Evolutionary conservation across 257 asterid species (phyloP), one percentile per base, ranked within the genome.

Genomic region (Gardenia jasminoides): DNA sequence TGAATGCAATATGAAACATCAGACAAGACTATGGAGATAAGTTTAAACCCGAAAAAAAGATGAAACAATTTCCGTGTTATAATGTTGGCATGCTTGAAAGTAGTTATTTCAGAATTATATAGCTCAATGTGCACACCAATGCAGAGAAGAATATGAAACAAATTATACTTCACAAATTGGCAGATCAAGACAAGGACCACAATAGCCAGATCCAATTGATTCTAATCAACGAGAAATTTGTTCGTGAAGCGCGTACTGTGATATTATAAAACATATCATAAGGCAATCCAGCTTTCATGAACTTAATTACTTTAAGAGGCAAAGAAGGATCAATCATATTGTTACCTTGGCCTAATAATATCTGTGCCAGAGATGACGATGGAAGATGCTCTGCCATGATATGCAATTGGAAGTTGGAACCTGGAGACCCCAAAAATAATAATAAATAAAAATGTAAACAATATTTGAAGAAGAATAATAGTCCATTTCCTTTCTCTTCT

Each of bases 311-410:
- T 56, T 11, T 26, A 3, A 58, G 31, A 15, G 33, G 24, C 20
- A 76, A 17, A 61, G 68, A 80, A 70, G 75, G 71, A 75, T 69
- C 41, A 26, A 58, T 72, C 36, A 74, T 33, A 24, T n/a, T 70
- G 62, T 79, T 82, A 96, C 99, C 97, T 96, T 89, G 99, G 99
- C 77, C 99, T 87, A 46, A 88, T 79, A 81, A 93, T 88, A 81
- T 95, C 90, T 70, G 99, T 93, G 84, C 99, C 98, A 76, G 98
- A 93, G 81, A 93, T 79, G 84, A 95, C 98, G 81, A 95, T 79
- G 66, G 98, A 95, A 50, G 99, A 95, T 70, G 98, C 98, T 83
- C 99, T 93, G 75, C 99, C 99, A 87, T 95, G 99, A 87, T 95
- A 95, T 64, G 97, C 99, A 78, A 92, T 93, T 78, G 99, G 99